Base-by-base conservation (phyloP, 2,329 filamentous ascomycete genomes). In the Colletotrichum tamarilloi region DNA sequence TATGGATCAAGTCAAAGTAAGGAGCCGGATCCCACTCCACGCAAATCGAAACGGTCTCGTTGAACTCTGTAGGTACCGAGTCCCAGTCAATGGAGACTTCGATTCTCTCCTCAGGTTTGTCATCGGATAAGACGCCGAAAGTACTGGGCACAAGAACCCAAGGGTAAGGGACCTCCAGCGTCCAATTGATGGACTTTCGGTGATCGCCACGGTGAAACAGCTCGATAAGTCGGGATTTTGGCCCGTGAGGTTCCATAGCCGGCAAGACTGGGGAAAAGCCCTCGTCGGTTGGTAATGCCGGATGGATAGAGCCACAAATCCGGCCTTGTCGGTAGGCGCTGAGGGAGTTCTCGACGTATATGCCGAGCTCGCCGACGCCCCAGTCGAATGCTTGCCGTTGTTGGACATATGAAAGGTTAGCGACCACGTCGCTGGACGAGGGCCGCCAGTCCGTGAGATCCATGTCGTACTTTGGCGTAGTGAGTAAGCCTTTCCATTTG, bases 301-400 rank as follows among this genome's bases (percentile, higher is more conserved):
- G 80, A 46, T 82, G 86, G 69, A 76, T 82, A 76, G 91, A 88
- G 79, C 85, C 89, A 19, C 79, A 81, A 77, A 90, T 87, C 64
- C 90, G 88, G 55, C 88, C 87, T 0, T 88, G 87, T 2, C 89
- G 83, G 3, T 85, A 86, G 2, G 87, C 87, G 74, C 90, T 89
- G 12, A 88, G 81, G 70, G 82, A 86, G 9, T 84, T 85, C 77
- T 90, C 87, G 9, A 88, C 83, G 2, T 84, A 82, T 8, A 91
- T 83, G 4, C 88, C 88, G 74, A 91, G 81, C 46, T 88, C 85
- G 0, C 89, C 89, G 9, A 75, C 70, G 0, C 58, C 67, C 52
- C 67, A 76, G 24, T 76, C 68, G 12, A 77, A 70, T 42, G 74
- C 66, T 28, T 76, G 75, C 0, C 85, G 84, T 8, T 90, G 82